These are phyloP conservation scores for Pulveroboletus sp. DNA, from an alignment of 1,284 basidiomycete genomes.

Conservation along the genomic window DNA sequence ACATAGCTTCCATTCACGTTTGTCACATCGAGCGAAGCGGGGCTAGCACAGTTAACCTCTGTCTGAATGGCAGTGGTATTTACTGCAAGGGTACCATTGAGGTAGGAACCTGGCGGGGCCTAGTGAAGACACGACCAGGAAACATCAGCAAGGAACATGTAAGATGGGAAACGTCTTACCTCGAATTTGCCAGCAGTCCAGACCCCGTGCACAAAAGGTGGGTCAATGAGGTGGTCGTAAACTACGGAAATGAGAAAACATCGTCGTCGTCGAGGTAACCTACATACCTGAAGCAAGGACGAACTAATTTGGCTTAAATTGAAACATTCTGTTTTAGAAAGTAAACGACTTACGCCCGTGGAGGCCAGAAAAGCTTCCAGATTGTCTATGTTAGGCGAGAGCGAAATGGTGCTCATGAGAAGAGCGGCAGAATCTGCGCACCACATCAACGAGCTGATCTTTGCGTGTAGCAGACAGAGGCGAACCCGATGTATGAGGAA, in stretches of 20 bases:
- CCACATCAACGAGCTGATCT: constrained; percentile 4
- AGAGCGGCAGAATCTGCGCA: constrained; percentile 40
- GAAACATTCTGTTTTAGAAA: background rate
- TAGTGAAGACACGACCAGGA: background rate
- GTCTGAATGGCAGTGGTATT: constrained; percentile 57
- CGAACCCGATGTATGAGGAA: constrained; percentile 41
- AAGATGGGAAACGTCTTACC: constrained; percentile 33
- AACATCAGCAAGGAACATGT: background rate
- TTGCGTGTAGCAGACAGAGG: background rate
- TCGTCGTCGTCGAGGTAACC: constrained; percentile 2
- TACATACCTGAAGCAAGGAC: constrained; percentile 43
- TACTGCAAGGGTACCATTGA: constrained; percentile 55
- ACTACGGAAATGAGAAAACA: constrained; percentile 38
- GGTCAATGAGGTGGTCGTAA: constrained; percentile 49
- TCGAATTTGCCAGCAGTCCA: constrained; percentile 56
- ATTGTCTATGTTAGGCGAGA: constrained; percentile 44
- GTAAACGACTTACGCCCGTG: constrained; percentile 47
- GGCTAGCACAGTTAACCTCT: constrained; percentile 46
- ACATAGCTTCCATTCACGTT: constrained; percentile 31
- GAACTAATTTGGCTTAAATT: constrained; percentile 35
- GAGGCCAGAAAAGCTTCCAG: constrained; percentile 58
- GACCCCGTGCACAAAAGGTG: constrained; percentile 48
- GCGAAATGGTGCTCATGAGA: constrained; percentile 44
- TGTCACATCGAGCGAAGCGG: constrained; percentile 36
- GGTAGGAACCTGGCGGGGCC: constrained; percentile 41